Evolutionary conservation across 2,329 filamentous ascomycete genomes (phyloP).

Genomic region (Colletotrichum karsti): DNA sequence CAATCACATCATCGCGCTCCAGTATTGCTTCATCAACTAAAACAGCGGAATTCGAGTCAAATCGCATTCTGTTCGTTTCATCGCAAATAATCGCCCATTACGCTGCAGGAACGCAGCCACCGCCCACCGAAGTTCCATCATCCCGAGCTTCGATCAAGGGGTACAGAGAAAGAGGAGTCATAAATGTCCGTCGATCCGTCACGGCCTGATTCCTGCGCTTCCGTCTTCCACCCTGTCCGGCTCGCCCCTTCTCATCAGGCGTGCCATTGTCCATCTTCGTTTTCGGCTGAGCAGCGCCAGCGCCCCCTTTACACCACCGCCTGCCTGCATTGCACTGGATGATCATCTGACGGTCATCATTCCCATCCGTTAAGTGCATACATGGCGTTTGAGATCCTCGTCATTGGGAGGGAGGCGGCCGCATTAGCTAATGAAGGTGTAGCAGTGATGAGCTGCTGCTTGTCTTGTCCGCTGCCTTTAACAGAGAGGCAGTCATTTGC

Average conservation of each 20-base stretch:
- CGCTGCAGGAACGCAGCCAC: background rate
- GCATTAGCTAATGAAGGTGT: background rate
- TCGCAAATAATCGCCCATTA: background rate
- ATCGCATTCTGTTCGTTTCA: slow-evolving; percentile 6
- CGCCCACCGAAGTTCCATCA: background rate
- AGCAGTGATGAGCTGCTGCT: background rate
- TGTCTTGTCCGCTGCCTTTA: background rate
- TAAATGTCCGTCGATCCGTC: slow-evolving; percentile 19
- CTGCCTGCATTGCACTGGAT: background rate
- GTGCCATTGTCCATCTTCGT: background rate
- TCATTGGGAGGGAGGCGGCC: background rate
- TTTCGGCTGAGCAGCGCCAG: slow-evolving; percentile 6
- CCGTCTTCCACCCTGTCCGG: background rate
- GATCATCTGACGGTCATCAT: slow-evolving; percentile 26
- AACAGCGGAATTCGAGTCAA: slow-evolving; percentile 3
- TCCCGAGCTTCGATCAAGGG: background rate
- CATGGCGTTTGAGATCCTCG: background rate
- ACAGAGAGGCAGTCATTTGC: background rate
- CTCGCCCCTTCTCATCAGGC: background rate
- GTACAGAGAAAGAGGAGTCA: background rate
- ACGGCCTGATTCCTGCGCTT: slow-evolving; percentile 3
- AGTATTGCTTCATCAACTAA: slow-evolving; percentile 29
- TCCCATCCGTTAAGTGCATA: slow-evolving; percentile 20
- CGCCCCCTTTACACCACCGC: background rate
- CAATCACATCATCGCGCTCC: slow-evolving; percentile 29